A percentile compares a stretch with the other conserved stretches of the same genome.
phyloP scores from a whole-genome alignment of 805 yeast species.

The Sugiyamaella qingdaonensis region DNA sequence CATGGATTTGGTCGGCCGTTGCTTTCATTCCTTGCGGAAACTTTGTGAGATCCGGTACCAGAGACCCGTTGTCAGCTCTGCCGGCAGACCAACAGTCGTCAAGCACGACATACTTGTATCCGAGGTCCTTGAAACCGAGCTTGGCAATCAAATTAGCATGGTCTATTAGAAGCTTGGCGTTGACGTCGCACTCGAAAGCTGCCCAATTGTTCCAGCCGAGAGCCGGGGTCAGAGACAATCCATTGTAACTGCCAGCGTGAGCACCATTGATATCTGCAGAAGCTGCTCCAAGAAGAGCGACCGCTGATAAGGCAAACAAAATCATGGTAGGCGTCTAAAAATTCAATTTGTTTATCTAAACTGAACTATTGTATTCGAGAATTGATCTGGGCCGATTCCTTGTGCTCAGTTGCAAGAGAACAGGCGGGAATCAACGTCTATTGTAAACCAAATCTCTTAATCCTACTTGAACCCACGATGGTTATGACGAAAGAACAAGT shows the following conservation, averaged over 20 bases:
- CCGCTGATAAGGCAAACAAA: not conserved
- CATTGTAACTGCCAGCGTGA: conserved; percentile 13
- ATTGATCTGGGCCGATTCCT: too few species aligned
- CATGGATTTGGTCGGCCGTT: conserved; percentile 28
- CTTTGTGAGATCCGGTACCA: conserved; percentile 24
- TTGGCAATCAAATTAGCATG: conserved; percentile 26
- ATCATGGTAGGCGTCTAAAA: not conserved
- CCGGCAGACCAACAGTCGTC: conserved; percentile 33
- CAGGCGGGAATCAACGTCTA: too few species aligned
- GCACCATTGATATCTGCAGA: conserved; percentile 3
- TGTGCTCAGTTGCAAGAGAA: too few species aligned
- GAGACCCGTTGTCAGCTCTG: conserved; percentile 20
- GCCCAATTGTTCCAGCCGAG: conserved; percentile 35
- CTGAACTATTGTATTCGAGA: not conserved
- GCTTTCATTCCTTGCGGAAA: conserved; percentile 31
- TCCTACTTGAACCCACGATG: too few species aligned
- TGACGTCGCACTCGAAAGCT: conserved; percentile 30
- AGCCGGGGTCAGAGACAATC: conserved; percentile 22
- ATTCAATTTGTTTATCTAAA: not conserved
- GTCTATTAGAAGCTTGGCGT: conserved; percentile 24
- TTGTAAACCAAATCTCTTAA: too few species aligned
- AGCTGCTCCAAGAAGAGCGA: not conserved
- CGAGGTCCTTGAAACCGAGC: conserved; percentile 27
- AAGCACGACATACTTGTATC: conserved; percentile 31
- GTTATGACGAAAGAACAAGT: too few species aligned